Percentiles rank a stretch among this genome's conserved stretches.
Conservation (phyloP, 768 basidiomycete genomes). For the Brasilioporus rufonigricans region DNA sequence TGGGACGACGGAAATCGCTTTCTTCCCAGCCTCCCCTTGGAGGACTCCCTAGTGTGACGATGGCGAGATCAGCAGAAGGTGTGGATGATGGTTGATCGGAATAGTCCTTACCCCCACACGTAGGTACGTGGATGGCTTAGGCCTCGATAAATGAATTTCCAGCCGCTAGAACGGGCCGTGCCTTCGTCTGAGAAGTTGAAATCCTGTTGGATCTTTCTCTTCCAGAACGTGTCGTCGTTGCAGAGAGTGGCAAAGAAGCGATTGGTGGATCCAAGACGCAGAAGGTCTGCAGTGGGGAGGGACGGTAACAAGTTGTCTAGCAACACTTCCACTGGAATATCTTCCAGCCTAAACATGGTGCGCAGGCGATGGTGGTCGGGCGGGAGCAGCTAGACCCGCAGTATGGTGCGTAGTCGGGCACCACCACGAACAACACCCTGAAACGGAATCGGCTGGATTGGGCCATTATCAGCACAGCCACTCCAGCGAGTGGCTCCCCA, state of each 20-base stretch:
- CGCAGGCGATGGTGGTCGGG: not conserved
- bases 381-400: not conserved
- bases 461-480: constrained; percentile 25
- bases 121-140: constrained; percentile 52
- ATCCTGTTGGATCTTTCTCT: constrained; percentile 60
- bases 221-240: constrained; percentile 80
- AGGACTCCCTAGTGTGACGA: constrained; percentile 46
- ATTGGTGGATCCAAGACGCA: constrained; percentile 58
- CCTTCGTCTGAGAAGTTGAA: constrained; percentile 74
- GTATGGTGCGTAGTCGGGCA: constrained; percentile 5
- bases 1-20: constrained; percentile 33
- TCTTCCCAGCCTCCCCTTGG: constrained; percentile 65
- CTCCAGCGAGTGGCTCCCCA: not conserved
- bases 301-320: constrained; percentile 68
- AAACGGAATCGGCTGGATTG: constrained; percentile 13
- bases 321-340: constrained; percentile 75
- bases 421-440: not conserved
- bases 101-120: constrained; percentile 57
- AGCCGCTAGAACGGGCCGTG: constrained; percentile 75
- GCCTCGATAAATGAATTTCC: constrained; percentile 76
- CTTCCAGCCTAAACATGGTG: constrained; percentile 41
- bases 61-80: not conserved
- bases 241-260: constrained; percentile 59
- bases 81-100: not conserved
- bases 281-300: constrained; percentile 53